A percentile compares a stretch with the other conserved stretches of the same genome.
phyloP scores from a whole-genome alignment of 805 yeast genomes.

The Metschnikowia hibisci region DNA sequence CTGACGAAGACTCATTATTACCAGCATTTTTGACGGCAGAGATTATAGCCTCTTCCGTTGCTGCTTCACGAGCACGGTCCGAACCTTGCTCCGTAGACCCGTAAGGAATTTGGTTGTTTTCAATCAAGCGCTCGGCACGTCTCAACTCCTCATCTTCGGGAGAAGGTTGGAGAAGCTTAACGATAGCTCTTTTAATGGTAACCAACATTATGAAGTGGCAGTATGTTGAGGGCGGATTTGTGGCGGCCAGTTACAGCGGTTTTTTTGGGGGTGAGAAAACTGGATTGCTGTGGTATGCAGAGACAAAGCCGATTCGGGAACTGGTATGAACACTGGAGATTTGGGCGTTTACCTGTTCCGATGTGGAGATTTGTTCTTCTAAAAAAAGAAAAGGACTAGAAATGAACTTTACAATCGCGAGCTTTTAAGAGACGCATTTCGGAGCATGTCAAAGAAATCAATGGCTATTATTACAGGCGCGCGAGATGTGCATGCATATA shows the following conservation, averaged over 20 bases:
- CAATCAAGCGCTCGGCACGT: conserved; percentile 29
- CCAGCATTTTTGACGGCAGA: conserved; percentile 27
- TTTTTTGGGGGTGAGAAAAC: not conserved
- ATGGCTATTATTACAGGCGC: conserved; percentile 3
- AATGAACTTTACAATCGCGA: conserved; percentile 3
- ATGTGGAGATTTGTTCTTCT: too few species aligned
- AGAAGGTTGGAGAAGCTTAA: conserved; percentile 22
- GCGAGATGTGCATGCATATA: not conserved
- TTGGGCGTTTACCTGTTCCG: not conserved
- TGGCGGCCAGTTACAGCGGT: conserved; percentile 1
- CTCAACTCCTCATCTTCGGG: conserved; percentile 26
- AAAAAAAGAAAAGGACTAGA: not conserved
- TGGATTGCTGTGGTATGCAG: conserved; percentile 1
- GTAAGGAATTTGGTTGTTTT: conserved; percentile 33
- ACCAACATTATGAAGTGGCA: conserved; percentile 13
- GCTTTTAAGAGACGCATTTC: conserved; percentile 3
- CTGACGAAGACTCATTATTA: conserved; percentile 21
- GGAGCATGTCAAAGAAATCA: conserved; percentile 2
- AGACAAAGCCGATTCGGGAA: conserved; percentile 2
- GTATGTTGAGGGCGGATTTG: not conserved
- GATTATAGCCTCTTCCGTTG: conserved; percentile 35
- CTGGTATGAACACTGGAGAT: not conserved
- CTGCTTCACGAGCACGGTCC: conserved; percentile 34
- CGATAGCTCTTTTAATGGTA: conserved; percentile 32
- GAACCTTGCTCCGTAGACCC: conserved; percentile 26